phyloP scores from a whole-genome alignment of 192 early-diverging fungal genomes.

The Backusella psychrophila region DNA sequence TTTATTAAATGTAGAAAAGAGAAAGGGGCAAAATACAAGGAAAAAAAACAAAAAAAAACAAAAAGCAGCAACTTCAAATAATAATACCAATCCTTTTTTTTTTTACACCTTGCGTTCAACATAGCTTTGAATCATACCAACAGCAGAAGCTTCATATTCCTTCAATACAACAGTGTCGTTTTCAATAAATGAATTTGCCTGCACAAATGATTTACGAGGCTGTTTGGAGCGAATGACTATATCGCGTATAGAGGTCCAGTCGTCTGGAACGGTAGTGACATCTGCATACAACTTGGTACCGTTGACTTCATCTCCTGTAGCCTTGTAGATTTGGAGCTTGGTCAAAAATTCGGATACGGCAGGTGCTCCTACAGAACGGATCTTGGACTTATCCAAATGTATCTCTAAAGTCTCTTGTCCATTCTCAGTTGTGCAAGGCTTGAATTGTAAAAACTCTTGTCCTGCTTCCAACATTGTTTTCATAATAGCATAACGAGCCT shows the following conservation, averaged over 20 bases:
- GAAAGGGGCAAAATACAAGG: background rate
- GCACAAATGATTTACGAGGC: constrained; percentile 55
- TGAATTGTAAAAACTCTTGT: constrained; percentile 34
- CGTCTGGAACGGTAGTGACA: constrained; percentile 49
- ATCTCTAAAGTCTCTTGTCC: constrained; percentile 39
- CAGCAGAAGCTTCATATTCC: constrained; percentile 53
- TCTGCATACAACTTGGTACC: constrained; percentile 48
- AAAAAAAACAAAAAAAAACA: background rate
- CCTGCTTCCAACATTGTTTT: constrained; percentile 45
- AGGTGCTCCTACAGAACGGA: constrained; percentile 43
- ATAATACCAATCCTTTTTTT: background rate
- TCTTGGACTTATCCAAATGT: constrained; percentile 52
- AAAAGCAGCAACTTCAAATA: background rate
- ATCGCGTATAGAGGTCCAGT: constrained; percentile 46
- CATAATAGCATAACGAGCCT: constrained; percentile 58
- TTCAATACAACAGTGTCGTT: constrained; percentile 43
- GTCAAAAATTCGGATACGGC: constrained; percentile 53
- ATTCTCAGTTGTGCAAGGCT: constrained; percentile 21
- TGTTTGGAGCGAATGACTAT: constrained; percentile 51
- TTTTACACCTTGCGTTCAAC: constrained; percentile 45
- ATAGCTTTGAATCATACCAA: constrained; percentile 57
- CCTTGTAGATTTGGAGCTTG: constrained; percentile 61
- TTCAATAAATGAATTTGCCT: constrained; percentile 47
- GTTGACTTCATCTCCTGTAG: constrained; percentile 48
- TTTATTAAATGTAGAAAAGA: background rate